Evolutionary conservation across 768 basidiomycete species (phyloP).

Genomic region (Leccinellum luteum): DNA sequence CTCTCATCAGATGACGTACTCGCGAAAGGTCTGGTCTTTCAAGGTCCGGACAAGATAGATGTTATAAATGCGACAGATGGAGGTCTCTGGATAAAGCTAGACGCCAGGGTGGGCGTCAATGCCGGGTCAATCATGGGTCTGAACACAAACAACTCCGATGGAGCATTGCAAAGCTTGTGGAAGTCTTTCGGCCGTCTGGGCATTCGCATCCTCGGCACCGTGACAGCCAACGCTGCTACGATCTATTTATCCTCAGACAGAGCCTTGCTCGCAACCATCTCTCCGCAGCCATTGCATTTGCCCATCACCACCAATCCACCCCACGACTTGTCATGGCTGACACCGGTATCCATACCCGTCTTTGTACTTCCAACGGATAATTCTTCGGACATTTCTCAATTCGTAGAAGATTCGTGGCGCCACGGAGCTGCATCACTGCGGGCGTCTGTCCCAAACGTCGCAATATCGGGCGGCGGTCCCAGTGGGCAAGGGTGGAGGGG

Average conservation of each 20-base stretch:
- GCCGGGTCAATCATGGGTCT: constrained; percentile 61
- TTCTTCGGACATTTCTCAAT: constrained; percentile 44
- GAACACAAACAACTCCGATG: constrained; percentile 43
- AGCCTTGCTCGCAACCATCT: constrained; percentile 45
- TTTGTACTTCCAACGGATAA: constrained; percentile 54
- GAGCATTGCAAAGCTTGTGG: constrained; percentile 48
- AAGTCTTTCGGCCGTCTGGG: constrained; percentile 70
- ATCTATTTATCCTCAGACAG: constrained; percentile 46
- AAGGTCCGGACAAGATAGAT: constrained; percentile 60
- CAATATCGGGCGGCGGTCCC: constrained; percentile 51
- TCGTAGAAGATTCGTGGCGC: constrained; percentile 58
- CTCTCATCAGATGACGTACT: constrained; percentile 59
- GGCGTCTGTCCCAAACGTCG: constrained; percentile 41
- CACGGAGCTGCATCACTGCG: constrained; percentile 46
- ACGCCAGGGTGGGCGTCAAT: constrained; percentile 63
- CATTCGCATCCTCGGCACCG: constrained; percentile 50
- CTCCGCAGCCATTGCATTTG: constrained; percentile 49
- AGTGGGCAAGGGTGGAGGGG: constrained; percentile 46
- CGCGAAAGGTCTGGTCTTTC: constrained; percentile 50
- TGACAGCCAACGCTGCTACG: constrained; percentile 54
- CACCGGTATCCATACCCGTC: constrained; percentile 48
- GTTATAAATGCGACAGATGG: constrained; percentile 63
- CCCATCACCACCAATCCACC: constrained; percentile 43
- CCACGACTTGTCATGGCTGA: constrained; percentile 54
- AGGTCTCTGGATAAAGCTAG: constrained; percentile 57